phyloP scores from a whole-genome alignment of 164 flowering plant genomes.

The Saururus chinensis region DNA sequence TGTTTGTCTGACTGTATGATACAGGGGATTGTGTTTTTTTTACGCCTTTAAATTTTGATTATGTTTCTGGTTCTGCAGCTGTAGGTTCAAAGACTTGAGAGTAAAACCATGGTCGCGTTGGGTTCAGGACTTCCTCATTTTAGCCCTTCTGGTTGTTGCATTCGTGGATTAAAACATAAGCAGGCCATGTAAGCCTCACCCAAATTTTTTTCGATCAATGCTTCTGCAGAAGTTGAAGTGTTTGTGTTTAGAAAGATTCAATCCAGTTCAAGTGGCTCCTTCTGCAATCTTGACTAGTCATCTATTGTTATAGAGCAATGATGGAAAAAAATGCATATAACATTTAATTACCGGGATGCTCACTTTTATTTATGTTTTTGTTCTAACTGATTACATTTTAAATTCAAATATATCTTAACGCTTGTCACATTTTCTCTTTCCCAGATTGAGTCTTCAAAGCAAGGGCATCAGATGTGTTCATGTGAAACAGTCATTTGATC shows the following conservation, averaged over 20 bases:
- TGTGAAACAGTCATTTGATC: conserved; percentile 4
- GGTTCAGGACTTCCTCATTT: background rate
- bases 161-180: background rate
- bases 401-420: no score
- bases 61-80: background rate
- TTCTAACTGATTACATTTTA: no score
- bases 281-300: no score
- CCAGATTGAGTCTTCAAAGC: conserved; percentile 6
- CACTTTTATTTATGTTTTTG: no score
- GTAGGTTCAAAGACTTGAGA: background rate
- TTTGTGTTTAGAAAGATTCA: no score
- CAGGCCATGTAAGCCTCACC: background rate
- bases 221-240: background rate
- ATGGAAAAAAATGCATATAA: no score
- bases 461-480: background rate
- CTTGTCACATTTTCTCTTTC: background rate
- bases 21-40: no score
- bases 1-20: no score
- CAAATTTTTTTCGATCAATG: background rate
- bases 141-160: background rate
- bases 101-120: background rate
- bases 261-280: no score
- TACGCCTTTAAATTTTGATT: no score
- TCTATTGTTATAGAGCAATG: no score
- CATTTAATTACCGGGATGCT: no score